Base-by-base conservation (phyloP, 2,329 filamentous ascomycete species). In the Zymoseptoria tritici region DNA sequence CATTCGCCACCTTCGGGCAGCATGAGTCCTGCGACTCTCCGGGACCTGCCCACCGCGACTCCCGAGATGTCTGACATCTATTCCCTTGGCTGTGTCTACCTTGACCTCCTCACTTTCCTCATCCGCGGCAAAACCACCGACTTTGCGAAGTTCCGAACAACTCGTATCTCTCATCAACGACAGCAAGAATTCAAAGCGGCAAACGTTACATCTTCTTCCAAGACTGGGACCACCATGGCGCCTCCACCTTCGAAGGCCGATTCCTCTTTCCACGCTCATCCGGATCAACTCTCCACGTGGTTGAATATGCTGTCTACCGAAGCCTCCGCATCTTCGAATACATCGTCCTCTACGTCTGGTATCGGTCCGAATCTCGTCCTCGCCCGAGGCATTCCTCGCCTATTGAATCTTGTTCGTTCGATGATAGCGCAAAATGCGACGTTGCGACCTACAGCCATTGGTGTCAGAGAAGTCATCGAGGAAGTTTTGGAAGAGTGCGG, bases 231-330 rank as follows among this genome's bases (percentile, higher is more conserved):
- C 31, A 36, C 31, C 7, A 36, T 36, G 9, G 31, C 31, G 13
- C 31, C 31, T 36, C 31, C 51, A 53, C 21, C 51, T 26, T 26
- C 21, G 5, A 21, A 65, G 16, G 61, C 81, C 7, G 88, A 91
- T 73, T 81, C 86, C 0, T 89, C 86, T 0, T 91, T 89, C 72
- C 88, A 91, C 72, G 82, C 83, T 64, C 89, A 90, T 66, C 77
- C 87, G 1, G 80, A 83, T 16, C 86, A 88, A 71, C 80, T 90
- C 2, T 83, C 87, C 63, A 79, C 78, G 13, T 91, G 88, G 88
- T 87, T 89, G 77, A 75, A 83, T 83, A 5, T 72, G 66, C 60
- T 72, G 1, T 58, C 66, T 20, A 64, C 66, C 6, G 70, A 71
- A 68, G 65, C 49, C 55, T 56, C 16, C 51, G 60, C 8, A 61